Evolutionary conservation across 2,329 filamentous ascomycete genomes (phyloP), one percentile per base, ranked within the genome.

Genomic region (Fusarium sp.): DNA sequence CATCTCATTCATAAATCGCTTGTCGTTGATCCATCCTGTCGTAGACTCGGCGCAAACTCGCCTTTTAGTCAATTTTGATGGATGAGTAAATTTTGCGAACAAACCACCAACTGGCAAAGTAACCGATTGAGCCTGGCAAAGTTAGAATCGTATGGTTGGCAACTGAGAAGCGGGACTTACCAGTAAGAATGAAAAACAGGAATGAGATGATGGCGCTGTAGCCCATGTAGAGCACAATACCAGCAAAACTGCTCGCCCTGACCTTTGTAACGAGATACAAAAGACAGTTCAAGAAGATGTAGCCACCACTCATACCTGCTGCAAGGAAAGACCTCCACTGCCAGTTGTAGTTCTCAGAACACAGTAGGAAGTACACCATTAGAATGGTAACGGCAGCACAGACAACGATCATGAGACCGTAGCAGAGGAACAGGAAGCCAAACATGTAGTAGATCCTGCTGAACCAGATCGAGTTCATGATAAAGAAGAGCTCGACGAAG

Each of bases 391-490:
- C 95, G 1, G 94, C 91, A 0, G 95, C 95, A 62, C 92, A 94
- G 2, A 96, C 98, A 74, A 97, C 92, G 73, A 98, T 93, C 94
- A 99, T 97, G 50, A 99, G 87, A 12, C 92, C 94, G 77, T 97
- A 99, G 85, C 94, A 97, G 58, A 99, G 87, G 85, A 99, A 99
- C 36, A 99, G 84, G 86, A 99, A 99, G 23, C 96, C 96, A 75
- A 99, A 99, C 96, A 99, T 99, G 86, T 99, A 99, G 85, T 99
- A 99, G 71, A 99, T 96, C 81, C 96, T 93, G 83, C 91, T 95
- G 81, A 97, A 97, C 96, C 96, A 99, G 77, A 99, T 95, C 28
- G 93, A 97, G 82, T 91, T 97, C 93, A 99, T 97, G 83, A 99
- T 97, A 81, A 98, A 98, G 86, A 97, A 98, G 4, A 99, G 89